Conservation (phyloP, 768 basidiomycete genomes). For the Boletus patriciae region DNA sequence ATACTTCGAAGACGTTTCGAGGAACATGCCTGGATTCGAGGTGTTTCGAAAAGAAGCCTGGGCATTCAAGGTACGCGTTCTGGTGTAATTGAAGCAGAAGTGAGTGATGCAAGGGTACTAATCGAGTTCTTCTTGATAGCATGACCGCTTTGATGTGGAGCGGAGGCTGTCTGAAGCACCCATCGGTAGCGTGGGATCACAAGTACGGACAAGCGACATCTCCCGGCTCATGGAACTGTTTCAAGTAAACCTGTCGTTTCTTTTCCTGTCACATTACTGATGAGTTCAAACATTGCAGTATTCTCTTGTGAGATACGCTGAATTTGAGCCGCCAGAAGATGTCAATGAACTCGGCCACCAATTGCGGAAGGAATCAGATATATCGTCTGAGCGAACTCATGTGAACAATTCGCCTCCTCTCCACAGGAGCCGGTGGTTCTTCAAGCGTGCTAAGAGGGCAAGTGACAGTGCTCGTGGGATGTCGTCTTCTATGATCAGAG, state of each 20-base stretch:
- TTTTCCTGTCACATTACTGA: not conserved
- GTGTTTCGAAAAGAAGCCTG: conserved; percentile 74
- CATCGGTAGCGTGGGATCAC: conserved; percentile 42
- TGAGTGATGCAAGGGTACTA: not conserved
- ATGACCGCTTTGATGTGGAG: conserved; percentile 75
- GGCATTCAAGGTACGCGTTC: conserved; percentile 67
- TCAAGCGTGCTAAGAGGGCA: conserved; percentile 26
- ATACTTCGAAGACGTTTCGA: conserved; percentile 69
- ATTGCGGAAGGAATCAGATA: conserved; percentile 30
- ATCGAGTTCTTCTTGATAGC: conserved; percentile 41
- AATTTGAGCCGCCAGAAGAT: conserved; percentile 52
- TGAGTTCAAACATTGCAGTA: conserved; percentile 39
- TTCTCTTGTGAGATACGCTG: conserved; percentile 70
- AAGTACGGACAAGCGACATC: conserved; percentile 74
- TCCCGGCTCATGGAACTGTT: conserved; percentile 84
- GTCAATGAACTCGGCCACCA: conserved; percentile 21
- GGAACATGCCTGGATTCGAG: conserved; percentile 59
- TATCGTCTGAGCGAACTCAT: conserved; percentile 45
- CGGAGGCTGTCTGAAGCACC: conserved; percentile 52
- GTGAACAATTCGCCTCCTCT: conserved; percentile 36
- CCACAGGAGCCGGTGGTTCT: conserved; percentile 30
- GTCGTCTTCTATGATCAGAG: conserved; percentile 33
- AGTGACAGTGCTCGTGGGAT: conserved; percentile 33
- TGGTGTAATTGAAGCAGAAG: not conserved
- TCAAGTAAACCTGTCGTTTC: conserved; percentile 46